These are phyloP conservation scores for Saccharomyces hybrid DNA, from an alignment of 1,139 yeast genomes.

Conservation along the genomic window DNA sequence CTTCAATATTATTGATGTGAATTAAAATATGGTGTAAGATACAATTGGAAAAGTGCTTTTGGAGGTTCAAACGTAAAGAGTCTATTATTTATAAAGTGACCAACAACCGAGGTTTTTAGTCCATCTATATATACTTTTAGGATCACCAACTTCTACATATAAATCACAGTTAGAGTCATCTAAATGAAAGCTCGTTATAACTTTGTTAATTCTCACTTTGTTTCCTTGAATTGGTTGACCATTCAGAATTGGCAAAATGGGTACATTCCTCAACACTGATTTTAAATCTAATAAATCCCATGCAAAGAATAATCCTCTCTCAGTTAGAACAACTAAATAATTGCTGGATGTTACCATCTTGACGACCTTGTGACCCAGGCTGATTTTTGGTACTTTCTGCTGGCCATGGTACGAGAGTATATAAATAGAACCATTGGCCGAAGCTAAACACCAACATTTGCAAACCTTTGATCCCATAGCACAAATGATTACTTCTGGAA, in stretches of 20 bases:
- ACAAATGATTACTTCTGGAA: conserved; percentile 43
- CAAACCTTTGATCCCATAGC: conserved; percentile 28
- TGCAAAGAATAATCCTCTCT: conserved; percentile 28
- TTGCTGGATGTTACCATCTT: conserved; percentile 18
- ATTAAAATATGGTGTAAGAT: too few relatives aligned
- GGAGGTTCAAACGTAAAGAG: too few relatives aligned
- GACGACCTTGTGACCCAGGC: conserved; percentile 28
- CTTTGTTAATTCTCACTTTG: conserved; percentile 24
- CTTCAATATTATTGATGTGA: too few relatives aligned
- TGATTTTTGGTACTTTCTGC: conserved; percentile 22
- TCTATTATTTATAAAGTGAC: conserved; percentile 6
- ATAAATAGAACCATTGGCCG: conserved; percentile 27
- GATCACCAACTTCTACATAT: conserved; percentile 13
- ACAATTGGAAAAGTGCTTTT: neutral
- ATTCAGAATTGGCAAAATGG: conserved; percentile 26
- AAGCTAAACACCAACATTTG: conserved; percentile 29
- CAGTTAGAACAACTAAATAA: conserved; percentile 24
- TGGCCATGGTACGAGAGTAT: conserved; percentile 24
- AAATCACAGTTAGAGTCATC: conserved; percentile 10
- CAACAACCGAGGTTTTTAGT: conserved; percentile 23
- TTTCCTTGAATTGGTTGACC: conserved; percentile 23
- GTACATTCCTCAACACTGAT: conserved; percentile 20
- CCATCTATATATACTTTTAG: conserved; percentile 18
- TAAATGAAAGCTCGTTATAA: conserved; percentile 14
- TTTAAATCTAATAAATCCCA: conserved; percentile 22